These are phyloP conservation scores for Theobroma cacao DNA, from an alignment of 345 rosid species.

Conservation along the genomic window DNA sequence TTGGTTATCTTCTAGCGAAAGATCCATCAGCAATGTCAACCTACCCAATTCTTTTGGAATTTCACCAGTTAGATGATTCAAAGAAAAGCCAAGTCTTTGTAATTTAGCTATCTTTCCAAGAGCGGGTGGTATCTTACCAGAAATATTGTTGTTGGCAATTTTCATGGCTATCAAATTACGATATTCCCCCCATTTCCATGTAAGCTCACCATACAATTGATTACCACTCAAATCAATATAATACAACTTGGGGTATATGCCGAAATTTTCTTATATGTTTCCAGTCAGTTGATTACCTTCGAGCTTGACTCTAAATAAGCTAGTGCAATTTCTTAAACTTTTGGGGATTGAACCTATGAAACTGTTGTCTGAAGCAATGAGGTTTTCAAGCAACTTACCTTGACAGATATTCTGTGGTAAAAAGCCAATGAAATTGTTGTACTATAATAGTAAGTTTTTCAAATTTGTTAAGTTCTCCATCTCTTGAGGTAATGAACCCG, in stretches of 20 bases:
- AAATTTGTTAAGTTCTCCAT: constrained; percentile 4
- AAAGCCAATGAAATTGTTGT: constrained; percentile 13
- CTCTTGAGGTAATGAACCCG: too few species aligned
- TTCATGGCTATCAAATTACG: too few species aligned
- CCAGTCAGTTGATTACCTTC: too few species aligned
- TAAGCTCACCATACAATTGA: too few species aligned
- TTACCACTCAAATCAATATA: too few species aligned
- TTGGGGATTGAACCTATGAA: background rate
- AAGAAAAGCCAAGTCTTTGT: constrained; percentile 30
- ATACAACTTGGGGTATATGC: too few species aligned
- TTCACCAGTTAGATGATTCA: constrained; percentile 27
- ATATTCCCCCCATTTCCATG: too few species aligned
- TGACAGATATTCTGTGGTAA: constrained; percentile 18
- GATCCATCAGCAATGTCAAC: background rate
- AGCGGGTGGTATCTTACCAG: background rate
- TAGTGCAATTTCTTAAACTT: too few species aligned
- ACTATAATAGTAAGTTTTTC: constrained; percentile 3
- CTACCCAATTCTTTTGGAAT: constrained; percentile 34
- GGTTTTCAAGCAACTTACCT: constrained; percentile 1
- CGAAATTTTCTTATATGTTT: too few species aligned
- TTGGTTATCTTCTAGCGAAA: constrained; percentile 14
- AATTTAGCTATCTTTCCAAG: constrained; percentile 23
- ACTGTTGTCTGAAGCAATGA: constrained; percentile 16
- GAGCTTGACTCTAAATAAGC: too few species aligned
- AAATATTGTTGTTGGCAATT: too few species aligned